A percentile compares a stretch with the other conserved stretches of the same genome.
These are phyloP conservation scores for Sarocladium oryzae DNA, from an alignment of 2,329 filamentous ascomycete species.

Conservation along the genomic window DNA sequence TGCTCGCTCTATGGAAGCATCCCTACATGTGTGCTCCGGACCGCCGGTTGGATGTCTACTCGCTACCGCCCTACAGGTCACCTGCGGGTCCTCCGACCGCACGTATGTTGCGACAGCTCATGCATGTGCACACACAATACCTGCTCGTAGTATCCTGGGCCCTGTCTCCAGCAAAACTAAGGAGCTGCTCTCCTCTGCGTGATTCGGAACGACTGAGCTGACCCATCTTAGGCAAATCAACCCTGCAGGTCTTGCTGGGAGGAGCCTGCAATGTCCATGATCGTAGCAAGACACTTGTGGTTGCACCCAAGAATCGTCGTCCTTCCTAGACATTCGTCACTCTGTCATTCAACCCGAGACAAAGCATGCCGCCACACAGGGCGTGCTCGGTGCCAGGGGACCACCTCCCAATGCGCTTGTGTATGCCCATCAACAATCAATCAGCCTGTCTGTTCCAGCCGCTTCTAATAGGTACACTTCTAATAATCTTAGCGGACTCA, in stretches of 20 bases:
- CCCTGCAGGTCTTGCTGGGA: not conserved
- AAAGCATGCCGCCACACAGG: not conserved
- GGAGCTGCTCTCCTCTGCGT: not conserved
- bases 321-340: too few relatives aligned
- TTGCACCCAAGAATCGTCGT: too few relatives aligned
- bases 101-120: not conserved
- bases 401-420: too few relatives aligned
- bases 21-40: too few relatives aligned
- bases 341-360: constrained; percentile 1
- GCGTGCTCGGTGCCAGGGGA: not conserved
- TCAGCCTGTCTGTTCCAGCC: too few relatives aligned
- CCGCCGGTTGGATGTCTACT: too few relatives aligned
- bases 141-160: not conserved
- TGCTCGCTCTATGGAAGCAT: too few relatives aligned
- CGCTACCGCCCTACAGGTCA: constrained; percentile 3
- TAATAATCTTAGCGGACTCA: too few relatives aligned
- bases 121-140: too few relatives aligned
- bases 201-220: not conserved
- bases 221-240: constrained; percentile 2
- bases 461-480: too few relatives aligned
- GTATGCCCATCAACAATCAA: too few relatives aligned
- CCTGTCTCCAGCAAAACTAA: not conserved
- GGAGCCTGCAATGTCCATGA: not conserved
- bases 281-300: too few relatives aligned
- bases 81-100: not conserved